Conservation (phyloP, 129 eudicot species). For the Daucus carota region DNA sequence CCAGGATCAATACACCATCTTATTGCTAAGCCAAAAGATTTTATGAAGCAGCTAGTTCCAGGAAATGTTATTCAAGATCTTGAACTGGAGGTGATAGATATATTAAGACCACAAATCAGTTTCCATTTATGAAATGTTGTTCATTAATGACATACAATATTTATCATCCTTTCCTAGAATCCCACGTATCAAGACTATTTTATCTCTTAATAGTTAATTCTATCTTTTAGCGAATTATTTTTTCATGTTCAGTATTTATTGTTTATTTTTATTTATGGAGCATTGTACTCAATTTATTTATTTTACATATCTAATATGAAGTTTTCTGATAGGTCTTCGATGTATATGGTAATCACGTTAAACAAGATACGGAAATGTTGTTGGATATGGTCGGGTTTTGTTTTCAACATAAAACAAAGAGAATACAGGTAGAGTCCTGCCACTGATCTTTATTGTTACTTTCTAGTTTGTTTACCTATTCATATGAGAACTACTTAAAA, state of each 20-base stretch:
- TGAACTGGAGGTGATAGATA: conserved; percentile 48
- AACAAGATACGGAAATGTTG: conserved; percentile 28
- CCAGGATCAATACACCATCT: conserved; percentile 46
- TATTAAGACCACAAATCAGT: background rate
- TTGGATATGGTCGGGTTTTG: conserved; percentile 41
- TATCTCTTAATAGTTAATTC: background rate
- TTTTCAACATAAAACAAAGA: conserved; percentile 19
- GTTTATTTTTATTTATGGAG: too few species aligned
- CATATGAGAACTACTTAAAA: too few species aligned
- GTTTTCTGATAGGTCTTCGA: conserved; percentile 49
- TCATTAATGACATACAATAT: too few species aligned
- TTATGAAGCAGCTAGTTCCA: conserved; percentile 41
- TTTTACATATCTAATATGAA: background rate
- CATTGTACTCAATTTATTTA: too few species aligned
- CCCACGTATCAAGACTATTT: background rate
- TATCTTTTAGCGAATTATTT: background rate
- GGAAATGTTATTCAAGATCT: conserved; percentile 39
- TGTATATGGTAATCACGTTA: conserved; percentile 47
- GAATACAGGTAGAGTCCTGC: conserved; percentile 16
- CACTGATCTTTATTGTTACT: background rate
- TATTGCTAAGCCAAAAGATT: conserved; percentile 21
- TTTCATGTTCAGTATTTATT: too few species aligned
- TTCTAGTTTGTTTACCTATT: background rate
- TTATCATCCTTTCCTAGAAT: too few species aligned
- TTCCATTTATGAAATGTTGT: background rate